Conservation (phyloP, 2,329 filamentous ascomycete species). For the Aspergillus sp. region DNA sequence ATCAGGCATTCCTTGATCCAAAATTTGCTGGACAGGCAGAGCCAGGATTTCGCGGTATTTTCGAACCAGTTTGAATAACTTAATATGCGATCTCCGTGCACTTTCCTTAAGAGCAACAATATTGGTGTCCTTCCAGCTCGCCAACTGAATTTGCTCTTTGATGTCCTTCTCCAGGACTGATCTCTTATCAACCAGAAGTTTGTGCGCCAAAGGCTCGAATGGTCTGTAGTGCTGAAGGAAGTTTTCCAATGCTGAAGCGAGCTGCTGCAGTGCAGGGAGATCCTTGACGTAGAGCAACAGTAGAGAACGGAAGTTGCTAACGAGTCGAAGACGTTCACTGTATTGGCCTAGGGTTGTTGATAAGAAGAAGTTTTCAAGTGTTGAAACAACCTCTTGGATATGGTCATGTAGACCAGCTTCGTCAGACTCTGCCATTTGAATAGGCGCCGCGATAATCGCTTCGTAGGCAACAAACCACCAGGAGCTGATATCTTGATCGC, state of each 20-base stretch:
- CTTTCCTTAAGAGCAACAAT: slow-evolving; percentile 85
- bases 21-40: slow-evolving; percentile 65
- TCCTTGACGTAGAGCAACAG: slow-evolving; percentile 58
- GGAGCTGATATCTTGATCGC: slow-evolving; percentile 69
- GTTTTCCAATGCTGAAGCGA: slow-evolving; percentile 65
- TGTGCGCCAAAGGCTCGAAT: slow-evolving; percentile 62
- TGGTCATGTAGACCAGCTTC: slow-evolving; percentile 60
- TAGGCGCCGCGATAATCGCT: slow-evolving; percentile 71
- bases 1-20: slow-evolving; percentile 28
- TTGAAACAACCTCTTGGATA: slow-evolving; percentile 64
- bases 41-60: slow-evolving; percentile 81
- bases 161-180: slow-evolving; percentile 80
- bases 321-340: slow-evolving; percentile 63
- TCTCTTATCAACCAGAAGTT: slow-evolving; percentile 64
- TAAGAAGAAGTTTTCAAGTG: slow-evolving; percentile 73
- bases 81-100: slow-evolving; percentile 82
- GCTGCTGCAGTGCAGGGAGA: slow-evolving; percentile 52
- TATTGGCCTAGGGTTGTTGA: slow-evolving; percentile 80
- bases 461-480: slow-evolving; percentile 99
- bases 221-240: slow-evolving; percentile 72
- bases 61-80: slow-evolving; percentile 83
- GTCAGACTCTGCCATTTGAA: slow-evolving; percentile 58
- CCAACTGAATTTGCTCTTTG: slow-evolving; percentile 85
- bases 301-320: slow-evolving; percentile 60
- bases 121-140: slow-evolving; percentile 98